Evolutionary conservation across 2,329 filamentous ascomycete genomes (phyloP).

Genomic region (Nigrospora sphaerica): DNA sequence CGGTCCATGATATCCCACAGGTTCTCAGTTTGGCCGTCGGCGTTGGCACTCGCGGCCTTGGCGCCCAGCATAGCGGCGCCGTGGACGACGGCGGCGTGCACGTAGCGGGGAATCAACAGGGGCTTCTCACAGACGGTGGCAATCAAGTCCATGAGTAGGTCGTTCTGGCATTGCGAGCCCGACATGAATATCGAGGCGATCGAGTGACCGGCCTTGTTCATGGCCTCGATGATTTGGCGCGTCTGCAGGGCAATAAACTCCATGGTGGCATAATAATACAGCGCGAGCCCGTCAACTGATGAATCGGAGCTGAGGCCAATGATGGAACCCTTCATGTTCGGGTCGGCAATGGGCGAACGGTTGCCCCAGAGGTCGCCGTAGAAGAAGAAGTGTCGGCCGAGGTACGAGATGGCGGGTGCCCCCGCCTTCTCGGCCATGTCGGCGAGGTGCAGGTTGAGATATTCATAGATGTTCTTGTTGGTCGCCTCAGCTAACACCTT

Average conservation of each 20-base stretch:
- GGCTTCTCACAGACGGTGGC: constrained; percentile 88
- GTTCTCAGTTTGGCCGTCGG: constrained; percentile 71
- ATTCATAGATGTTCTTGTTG: constrained; percentile 89
- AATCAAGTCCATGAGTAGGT: constrained; percentile 83
- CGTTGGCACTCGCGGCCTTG: constrained; percentile 83
- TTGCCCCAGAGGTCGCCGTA: constrained; percentile 98
- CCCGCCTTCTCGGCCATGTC: constrained; percentile 57
- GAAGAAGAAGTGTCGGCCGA: constrained; percentile 94
- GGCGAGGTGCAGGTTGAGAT: constrained; percentile 79
- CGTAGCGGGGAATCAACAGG: constrained; percentile 86
- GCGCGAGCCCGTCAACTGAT: constrained; percentile 75
- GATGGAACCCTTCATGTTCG: constrained; percentile 85
- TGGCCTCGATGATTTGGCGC: constrained; percentile 85
- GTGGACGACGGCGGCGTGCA: constrained; percentile 91
- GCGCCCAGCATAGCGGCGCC: constrained; percentile 98
- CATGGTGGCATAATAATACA: constrained; percentile 93
- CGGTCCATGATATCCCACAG: constrained; percentile 97
- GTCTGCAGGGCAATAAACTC: constrained; percentile 98
- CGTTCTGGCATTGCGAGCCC: constrained; percentile 94
- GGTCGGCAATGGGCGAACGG: constrained; percentile 85
- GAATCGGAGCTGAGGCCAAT: constrained; percentile 85
- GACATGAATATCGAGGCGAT: constrained; percentile 98
- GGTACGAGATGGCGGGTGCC: constrained; percentile 74
- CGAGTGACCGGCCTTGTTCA: constrained; percentile 84
- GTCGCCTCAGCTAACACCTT: constrained; percentile 71